These are phyloP conservation scores for Apiospora pterosperma DNA, from an alignment of 2,329 filamentous ascomycete genomes.

Conservation along the genomic window DNA sequence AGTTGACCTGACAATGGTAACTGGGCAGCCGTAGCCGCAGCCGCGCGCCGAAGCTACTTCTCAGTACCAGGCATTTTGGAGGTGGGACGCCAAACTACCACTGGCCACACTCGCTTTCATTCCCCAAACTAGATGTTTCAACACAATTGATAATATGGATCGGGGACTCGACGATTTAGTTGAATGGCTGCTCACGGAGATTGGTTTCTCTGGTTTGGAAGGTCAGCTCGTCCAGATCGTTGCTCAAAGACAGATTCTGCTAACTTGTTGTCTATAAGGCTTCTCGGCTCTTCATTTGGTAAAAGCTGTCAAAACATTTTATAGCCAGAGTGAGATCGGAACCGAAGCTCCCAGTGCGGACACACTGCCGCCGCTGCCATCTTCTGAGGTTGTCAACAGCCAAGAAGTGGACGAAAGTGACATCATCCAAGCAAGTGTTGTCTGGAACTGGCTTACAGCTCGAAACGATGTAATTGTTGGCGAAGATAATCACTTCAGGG, in stretches of 20 bases:
- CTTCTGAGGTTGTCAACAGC: not conserved
- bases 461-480: constrained; percentile 39
- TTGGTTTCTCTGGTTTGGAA: constrained; percentile 39
- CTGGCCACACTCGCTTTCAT: not conserved
- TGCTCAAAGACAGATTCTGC: not conserved
- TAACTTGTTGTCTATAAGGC: constrained; percentile 13
- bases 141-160: constrained; percentile 26
- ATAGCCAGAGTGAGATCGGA: not conserved
- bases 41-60: not conserved
- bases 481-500: constrained; percentile 30
- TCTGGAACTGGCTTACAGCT: constrained; percentile 38
- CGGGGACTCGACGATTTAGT: constrained; percentile 42
- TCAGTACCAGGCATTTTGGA: not conserved
- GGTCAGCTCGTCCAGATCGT: constrained; percentile 29
- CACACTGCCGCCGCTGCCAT: not conserved
- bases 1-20: not conserved
- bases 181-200: constrained; percentile 40
- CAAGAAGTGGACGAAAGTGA: constrained; percentile 17
- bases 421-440: constrained; percentile 33
- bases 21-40: not conserved
- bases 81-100: not conserved
- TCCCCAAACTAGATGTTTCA: not conserved
- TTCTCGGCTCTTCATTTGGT: constrained; percentile 23
- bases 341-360: not conserved
- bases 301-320: constrained; percentile 23